Base-by-base conservation (phyloP, 2,329 filamentous ascomycete genomes). In the Colletotrichum sp. region DNA sequence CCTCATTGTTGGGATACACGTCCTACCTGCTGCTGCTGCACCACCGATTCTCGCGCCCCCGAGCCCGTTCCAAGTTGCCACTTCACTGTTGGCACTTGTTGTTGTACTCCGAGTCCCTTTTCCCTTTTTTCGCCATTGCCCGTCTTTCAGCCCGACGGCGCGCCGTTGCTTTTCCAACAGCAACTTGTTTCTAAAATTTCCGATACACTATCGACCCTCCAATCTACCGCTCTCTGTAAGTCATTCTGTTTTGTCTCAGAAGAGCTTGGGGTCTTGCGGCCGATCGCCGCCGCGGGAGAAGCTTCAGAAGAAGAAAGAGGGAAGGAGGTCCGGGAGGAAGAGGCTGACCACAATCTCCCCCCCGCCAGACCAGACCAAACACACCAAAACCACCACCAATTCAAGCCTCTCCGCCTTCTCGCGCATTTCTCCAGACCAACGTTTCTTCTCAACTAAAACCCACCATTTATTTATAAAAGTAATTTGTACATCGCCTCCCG, bases 121-220 rank as follows among this genome's bases (percentile, higher is more conserved):
- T 43, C 30, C 26, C n/a, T 55, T 65, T 55, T 24, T 39, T 63
- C 28, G 59, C 32, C 67, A 34, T 61, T 59, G 9, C 69, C 52
- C 59, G 67, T 71, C 60, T 75, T 30, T 52, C 65, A 61, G 24
- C 15, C 59, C 52, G 36, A 68, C 66, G 72, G 28, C 57, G 52
- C 61, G 55, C 72, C 72, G 57, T 76, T 75, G 66, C 74, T 76
- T 76, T 75, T 75, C 24, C 26, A 18, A 13, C 59, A 26, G 60
- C 39, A 28, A 39, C 71, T 65, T 61, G 26, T 69, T 60, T 69
- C 59, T 57, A 60, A 59, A 69, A 55, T 59, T 60, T 65, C 64
- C 64, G 48, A 69, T 18, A 76, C 36, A 60, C 64, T 55, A 52
- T 30, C 64, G 57, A 78, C 34, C 67, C 39, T 65, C 60, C 64